Evolutionary conservation across 768 basidiomycete genomes (phyloP).

Genomic region (Leccinum pellstonianum): DNA sequence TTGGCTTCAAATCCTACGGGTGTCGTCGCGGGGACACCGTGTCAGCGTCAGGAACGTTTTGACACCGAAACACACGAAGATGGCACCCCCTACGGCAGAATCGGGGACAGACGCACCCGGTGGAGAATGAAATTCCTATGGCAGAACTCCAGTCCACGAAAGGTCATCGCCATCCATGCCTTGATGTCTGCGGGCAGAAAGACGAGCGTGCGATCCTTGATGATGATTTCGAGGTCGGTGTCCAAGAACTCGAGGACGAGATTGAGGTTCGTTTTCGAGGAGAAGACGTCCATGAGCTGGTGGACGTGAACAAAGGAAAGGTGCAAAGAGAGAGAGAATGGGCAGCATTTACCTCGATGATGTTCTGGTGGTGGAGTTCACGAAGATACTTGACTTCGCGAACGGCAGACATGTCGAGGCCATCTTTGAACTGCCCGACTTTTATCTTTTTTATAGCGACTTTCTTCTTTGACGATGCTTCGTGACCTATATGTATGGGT

Average conservation of each 20-base stretch:
- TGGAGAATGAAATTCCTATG: constrained; percentile 94
- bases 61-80: background rate
- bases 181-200: constrained; percentile 97
- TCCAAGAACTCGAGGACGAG: constrained; percentile 96
- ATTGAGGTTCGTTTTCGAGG: constrained; percentile 93
- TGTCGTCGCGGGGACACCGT: background rate
- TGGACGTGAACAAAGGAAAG: background rate
- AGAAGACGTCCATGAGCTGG: constrained; percentile 95
- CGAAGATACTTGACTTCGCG: constrained; percentile 97
- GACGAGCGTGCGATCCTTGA: constrained; percentile 88
- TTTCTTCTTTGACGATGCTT: constrained; percentile 71
- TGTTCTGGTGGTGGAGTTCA: constrained; percentile 90
- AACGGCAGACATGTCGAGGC: constrained; percentile 97
- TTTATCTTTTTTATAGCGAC: constrained; percentile 99
- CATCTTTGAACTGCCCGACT: constrained; percentile 95
- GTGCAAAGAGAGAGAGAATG: background rate
- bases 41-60: constrained; percentile 11
- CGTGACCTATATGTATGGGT: constrained; percentile 62
- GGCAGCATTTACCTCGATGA: constrained; percentile 64
- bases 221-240: constrained; percentile 94
- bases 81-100: constrained; percentile 13
- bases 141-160: constrained; percentile 97
- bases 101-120: constrained; percentile 56
- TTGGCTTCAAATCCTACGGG: constrained; percentile 91
- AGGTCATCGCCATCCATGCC: constrained; percentile 98